Evolutionary conservation across 768 basidiomycete species (phyloP), one percentile per base, ranked within the genome.

Genomic region (Lyophyllum shimeji): DNA sequence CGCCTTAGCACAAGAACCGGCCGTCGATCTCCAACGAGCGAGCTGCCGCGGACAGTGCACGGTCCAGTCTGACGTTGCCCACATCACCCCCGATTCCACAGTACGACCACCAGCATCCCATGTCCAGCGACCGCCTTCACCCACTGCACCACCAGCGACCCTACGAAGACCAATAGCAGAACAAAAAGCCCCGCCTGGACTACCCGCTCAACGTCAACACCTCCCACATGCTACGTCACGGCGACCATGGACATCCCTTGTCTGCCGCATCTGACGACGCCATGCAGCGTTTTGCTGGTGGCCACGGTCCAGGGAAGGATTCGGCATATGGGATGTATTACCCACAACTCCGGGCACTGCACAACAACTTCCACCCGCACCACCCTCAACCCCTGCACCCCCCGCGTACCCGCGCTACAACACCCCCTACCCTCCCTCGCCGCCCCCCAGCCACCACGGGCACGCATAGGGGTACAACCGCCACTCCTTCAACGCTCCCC

Each of bases 101-200:
- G 18, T 58, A 46, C 43, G 60, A 60, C 15, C 59, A 59, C 25
- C 46, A 63, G 24, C 64, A 55, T 4, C 58, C 64, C 27, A 39
- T 59, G 33, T 56, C 60, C 24, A 56, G 62, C 44, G 63, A 65
- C 54, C 64, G 65, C 11, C 1, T 65, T 58, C 39, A 69, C 56
- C 60, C 65, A 55, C 43, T 60, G 49, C 50, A 58, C 46, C 25
- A 66, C 63, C 31, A 65, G 45, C 58, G 58, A 52, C 50, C 63
- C 60, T 48, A 60, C 61, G 23, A 62, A 47, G 45, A 60, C 56
- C 29, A 59, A 50, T 42, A 54, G 44, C 39, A 57, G 58, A 58
- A 46, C 52, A 67, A 69, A 44, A 63, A 65, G 20, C 50, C 46
- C 0, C 29, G 65, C 17, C 56, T 58, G 8, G 60, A 61, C 31